A percentile compares a stretch with the other conserved stretches of the same genome.
Evolutionary conservation across 805 yeast species (phyloP).

Genomic region (Gaillardinia entomophila): DNA sequence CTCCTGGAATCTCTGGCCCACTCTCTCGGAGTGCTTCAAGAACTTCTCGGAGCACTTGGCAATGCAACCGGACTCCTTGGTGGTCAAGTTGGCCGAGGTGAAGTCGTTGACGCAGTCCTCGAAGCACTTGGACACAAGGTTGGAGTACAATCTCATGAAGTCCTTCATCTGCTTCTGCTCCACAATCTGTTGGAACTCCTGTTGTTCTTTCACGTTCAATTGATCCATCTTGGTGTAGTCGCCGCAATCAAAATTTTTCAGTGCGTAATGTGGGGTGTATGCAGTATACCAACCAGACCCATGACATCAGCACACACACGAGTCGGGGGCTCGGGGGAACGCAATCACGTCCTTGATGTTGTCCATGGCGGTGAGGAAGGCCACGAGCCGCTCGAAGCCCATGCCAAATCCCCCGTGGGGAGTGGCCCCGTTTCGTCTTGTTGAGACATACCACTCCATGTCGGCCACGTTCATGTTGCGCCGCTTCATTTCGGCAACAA

Average conservation of each 20-base stretch:
- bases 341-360: slow-evolving; percentile 85
- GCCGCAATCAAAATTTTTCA: too few relatives aligned
- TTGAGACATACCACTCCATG: slow-evolving; percentile 74
- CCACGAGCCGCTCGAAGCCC: slow-evolving; percentile 83
- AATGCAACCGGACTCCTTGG: slow-evolving; percentile 82
- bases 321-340: slow-evolving; percentile 66
- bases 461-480: slow-evolving; percentile 55
- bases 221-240: slow-evolving; percentile 88
- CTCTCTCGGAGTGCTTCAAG: slow-evolving; percentile 96
- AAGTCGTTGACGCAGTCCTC: slow-evolving; percentile 97
- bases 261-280: too few relatives aligned
- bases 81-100: slow-evolving; percentile 82
- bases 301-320: slow-evolving; percentile 32
- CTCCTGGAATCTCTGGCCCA: slow-evolving; percentile 98
- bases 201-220: slow-evolving; percentile 92
- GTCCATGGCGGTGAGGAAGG: slow-evolving; percentile 65
- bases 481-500: slow-evolving; percentile 44
- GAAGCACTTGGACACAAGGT: slow-evolving; percentile 94
- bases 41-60: slow-evolving; percentile 94
- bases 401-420: slow-evolving; percentile 98
- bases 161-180: slow-evolving; percentile 98
- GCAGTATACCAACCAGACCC: too few relatives aligned
- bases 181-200: slow-evolving; percentile 89
- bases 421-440: slow-evolving; percentile 70
- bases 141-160: slow-evolving; percentile 94